These are phyloP conservation scores for Sanghuangporus baumii DNA, from an alignment of 1,284 basidiomycete genomes.

Conservation along the genomic window DNA sequence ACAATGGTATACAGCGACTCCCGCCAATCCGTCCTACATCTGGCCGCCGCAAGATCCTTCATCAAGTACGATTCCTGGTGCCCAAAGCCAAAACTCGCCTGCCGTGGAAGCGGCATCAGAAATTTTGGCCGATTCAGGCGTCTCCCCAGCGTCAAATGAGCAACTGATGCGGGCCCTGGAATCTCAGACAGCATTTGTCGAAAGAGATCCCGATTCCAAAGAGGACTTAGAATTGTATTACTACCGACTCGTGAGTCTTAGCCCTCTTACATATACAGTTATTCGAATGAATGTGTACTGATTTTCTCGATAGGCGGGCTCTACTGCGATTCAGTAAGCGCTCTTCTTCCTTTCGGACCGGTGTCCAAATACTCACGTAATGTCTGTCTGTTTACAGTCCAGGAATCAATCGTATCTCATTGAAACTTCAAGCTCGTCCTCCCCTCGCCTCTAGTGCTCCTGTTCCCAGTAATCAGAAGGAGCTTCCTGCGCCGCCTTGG, in stretches of 20 bases:
- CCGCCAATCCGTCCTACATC: not conserved
- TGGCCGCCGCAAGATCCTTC: constrained; percentile 7
- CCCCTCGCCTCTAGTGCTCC: constrained; percentile 19
- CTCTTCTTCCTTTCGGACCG: not conserved
- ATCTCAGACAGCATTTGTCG: constrained; percentile 33
- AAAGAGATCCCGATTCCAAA: constrained; percentile 27
- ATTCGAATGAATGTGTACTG: not conserved
- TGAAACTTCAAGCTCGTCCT: constrained; percentile 31
- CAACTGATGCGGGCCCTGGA: constrained; percentile 31
- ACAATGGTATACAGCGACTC: not conserved
- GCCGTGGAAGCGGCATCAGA: not conserved
- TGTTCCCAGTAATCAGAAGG: constrained; percentile 20
- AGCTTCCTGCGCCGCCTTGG: constrained; percentile 17
- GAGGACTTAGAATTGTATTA: constrained; percentile 34
- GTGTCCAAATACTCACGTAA: constrained; percentile 3
- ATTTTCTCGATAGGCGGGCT: constrained; percentile 27
- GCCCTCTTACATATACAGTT: not conserved
- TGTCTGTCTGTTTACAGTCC: constrained; percentile 26
- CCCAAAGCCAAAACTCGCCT: not conserved
- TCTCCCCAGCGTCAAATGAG: not conserved
- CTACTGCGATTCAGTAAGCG: constrained; percentile 25
- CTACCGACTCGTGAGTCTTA: constrained; percentile 32
- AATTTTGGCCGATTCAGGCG: not conserved
- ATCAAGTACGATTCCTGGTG: not conserved
- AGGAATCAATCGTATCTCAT: constrained; percentile 36